Conservation (phyloP, 2,329 filamentous ascomycete species). For the Microsporum audouinii region DNA sequence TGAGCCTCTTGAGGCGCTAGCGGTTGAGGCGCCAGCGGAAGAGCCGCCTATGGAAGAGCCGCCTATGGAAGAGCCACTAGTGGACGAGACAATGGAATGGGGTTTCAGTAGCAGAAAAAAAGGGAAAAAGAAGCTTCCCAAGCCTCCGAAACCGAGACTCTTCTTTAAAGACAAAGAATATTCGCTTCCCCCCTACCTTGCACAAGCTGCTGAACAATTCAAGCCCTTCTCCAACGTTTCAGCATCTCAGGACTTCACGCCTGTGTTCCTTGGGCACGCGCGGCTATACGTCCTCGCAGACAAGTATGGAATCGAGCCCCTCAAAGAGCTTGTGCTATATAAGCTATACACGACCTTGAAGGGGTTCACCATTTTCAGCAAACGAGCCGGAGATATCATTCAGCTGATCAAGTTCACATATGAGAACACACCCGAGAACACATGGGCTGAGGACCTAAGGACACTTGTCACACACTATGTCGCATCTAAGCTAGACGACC, state of each 20-base stretch:
- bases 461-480: background rate
- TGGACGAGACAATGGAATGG: too few species aligned
- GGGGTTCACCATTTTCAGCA: constrained; percentile 21
- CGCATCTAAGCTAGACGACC: background rate
- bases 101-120: too few species aligned
- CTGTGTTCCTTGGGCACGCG: constrained; percentile 32
- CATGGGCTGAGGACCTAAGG: background rate
- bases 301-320: constrained; percentile 26
- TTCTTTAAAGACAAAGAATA: background rate
- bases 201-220: background rate
- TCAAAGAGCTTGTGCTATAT: constrained; percentile 22
- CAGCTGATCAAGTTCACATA: background rate
- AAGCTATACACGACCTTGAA: constrained; percentile 27
- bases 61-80: too few species aligned
- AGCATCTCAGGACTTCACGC: constrained; percentile 20
- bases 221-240: background rate
- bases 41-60: too few species aligned
- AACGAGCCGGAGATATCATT: background rate
- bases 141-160: too few species aligned
- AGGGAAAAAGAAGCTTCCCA: too few species aligned
- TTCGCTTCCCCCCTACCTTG: background rate
- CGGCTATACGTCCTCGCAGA: constrained; percentile 33
- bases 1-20: background rate
- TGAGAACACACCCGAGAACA: background rate
- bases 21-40: background rate